These are phyloP conservation scores for Hygrophoropsis aurantiaca DNA, from an alignment of 768 basidiomycete genomes.

Conservation along the genomic window DNA sequence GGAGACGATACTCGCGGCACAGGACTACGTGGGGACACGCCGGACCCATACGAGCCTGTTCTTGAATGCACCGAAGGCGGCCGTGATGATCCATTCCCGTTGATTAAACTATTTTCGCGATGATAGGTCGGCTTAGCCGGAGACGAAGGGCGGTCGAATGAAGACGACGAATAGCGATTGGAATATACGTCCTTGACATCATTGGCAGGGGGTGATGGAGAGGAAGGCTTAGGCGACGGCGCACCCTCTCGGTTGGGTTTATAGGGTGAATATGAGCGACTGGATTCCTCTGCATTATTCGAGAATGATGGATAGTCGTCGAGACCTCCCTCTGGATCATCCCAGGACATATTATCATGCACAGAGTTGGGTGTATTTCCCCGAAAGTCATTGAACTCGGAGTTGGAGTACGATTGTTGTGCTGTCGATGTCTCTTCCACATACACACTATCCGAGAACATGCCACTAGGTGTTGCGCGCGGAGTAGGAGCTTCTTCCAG, in stretches of 20 bases:
- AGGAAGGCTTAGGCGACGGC: neutral
- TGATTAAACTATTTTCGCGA: slow-evolving; percentile 5
- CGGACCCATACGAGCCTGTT: slow-evolving; percentile 8
- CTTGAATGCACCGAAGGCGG: slow-evolving; percentile 9
- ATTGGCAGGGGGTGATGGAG: neutral
- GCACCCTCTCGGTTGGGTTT: neutral
- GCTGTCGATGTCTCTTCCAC: neutral
- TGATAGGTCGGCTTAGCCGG: slow-evolving; percentile 2
- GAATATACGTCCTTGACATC: no score
- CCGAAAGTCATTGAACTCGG: no score
- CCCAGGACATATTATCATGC: slow-evolving; percentile 15
- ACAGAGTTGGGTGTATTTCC: no score
- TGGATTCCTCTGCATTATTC: neutral
- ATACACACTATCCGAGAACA: neutral
- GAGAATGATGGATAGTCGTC: neutral
- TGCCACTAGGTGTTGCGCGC: neutral
- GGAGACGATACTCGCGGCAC: slow-evolving; percentile 13
- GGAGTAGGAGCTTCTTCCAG: slow-evolving; percentile 3
- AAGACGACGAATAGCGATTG: neutral
- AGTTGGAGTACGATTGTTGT: no score
- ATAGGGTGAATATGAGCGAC: neutral
- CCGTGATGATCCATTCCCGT: slow-evolving; percentile 1
- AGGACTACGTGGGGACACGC: slow-evolving; percentile 10
- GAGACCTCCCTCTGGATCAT: slow-evolving; percentile 10
- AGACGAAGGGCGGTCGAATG: neutral